Evolutionary conservation across 2,329 filamentous ascomycete species (phyloP), one percentile per base, ranked within the genome.

Genomic region (Aspergillus amoenus): DNA sequence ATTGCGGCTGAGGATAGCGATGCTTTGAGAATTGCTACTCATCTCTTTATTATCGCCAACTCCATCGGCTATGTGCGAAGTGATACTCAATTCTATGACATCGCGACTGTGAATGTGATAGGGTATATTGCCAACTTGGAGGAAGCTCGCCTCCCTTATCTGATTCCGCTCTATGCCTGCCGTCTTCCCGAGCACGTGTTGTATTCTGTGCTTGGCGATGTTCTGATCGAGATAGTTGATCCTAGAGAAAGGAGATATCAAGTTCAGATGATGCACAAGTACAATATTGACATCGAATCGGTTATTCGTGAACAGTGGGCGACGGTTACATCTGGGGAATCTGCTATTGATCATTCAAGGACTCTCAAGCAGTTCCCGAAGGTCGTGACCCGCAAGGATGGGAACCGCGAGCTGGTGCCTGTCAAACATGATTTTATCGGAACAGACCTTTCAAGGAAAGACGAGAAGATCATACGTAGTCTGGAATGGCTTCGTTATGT

Each of bases 111-210:
- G 66, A 85, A 93, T 46, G 80, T 97, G 52, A 86, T 89, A 1
- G 87, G 85, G 4, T 97, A 97, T 70, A 88, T 95, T 55, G 89
- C 89, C 65, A 87, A 89, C 59, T 77, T 99, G 39, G 86, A 90
- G 43, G 81, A 88, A 46, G 84, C 85, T 15, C 85, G 86, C 34
- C 84, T 94, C 54, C 85, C 89, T 58, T 88, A 93, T 61, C 77
- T 94, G 42, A 89, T 96, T 55, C 93, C 94, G 0, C 79, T 96
- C 1, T 99, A 99, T 72, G 93, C 90, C 61, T 91, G 91, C 8
- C 88, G 91, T 65, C 80, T 99, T 12, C 81, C 84, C 9, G 77
- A 81, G 6, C 78, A 84, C 12, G 82, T 88, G 61, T 82, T 83
- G 60, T 87, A 91, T 64, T 83, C 86, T 54, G 87, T 88, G 15